Conservation (phyloP, 2,329 filamentous ascomycete genomes). For the Didymella exigua region DNA sequence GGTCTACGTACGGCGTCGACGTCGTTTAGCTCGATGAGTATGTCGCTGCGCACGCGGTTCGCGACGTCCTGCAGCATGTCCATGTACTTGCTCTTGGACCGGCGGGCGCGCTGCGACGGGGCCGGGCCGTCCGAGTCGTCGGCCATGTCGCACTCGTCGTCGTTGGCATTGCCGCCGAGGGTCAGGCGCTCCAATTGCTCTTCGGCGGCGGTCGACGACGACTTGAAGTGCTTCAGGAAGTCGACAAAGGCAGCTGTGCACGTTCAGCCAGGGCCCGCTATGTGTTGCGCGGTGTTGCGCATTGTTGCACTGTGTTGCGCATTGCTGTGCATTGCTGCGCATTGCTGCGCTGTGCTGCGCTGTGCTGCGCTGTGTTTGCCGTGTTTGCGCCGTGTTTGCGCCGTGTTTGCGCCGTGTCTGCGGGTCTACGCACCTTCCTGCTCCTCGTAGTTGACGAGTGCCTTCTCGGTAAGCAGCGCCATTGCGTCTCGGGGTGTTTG, state of each 20-base stretch:
- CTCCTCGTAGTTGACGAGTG: slow-evolving; percentile 83
- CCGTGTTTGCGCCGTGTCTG: slow-evolving; percentile 20
- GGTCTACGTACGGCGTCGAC: slow-evolving; percentile 66
- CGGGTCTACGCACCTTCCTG: slow-evolving; percentile 71
- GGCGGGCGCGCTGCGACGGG: slow-evolving; percentile 50
- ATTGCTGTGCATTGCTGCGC: no score
- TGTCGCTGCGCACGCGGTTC: slow-evolving; percentile 75
- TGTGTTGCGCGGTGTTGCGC: background rate
- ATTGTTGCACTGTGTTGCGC: no score
- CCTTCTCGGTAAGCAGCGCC: slow-evolving; percentile 82
- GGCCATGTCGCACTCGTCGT: slow-evolving; percentile 93
- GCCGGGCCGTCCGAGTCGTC: slow-evolving; percentile 72
- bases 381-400: slow-evolving; percentile 13
- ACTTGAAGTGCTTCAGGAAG: slow-evolving; percentile 89
- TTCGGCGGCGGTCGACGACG: slow-evolving; percentile 70
- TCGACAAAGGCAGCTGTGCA: slow-evolving; percentile 76
- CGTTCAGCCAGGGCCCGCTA: slow-evolving; percentile 39
- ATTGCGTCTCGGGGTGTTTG: slow-evolving; percentile 57
- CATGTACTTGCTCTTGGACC: slow-evolving; percentile 83
- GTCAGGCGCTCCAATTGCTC: slow-evolving; percentile 83
- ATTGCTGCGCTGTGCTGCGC: no score
- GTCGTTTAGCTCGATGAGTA: slow-evolving; percentile 90
- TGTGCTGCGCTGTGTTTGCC: slow-evolving; percentile 24
- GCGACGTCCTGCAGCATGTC: slow-evolving; percentile 85
- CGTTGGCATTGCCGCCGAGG: slow-evolving; percentile 83